Evolutionary conservation across 208 protist species (phyloP), one percentile per base, ranked within the genome.

Genomic region (Angomonas ambiguus): DNA sequence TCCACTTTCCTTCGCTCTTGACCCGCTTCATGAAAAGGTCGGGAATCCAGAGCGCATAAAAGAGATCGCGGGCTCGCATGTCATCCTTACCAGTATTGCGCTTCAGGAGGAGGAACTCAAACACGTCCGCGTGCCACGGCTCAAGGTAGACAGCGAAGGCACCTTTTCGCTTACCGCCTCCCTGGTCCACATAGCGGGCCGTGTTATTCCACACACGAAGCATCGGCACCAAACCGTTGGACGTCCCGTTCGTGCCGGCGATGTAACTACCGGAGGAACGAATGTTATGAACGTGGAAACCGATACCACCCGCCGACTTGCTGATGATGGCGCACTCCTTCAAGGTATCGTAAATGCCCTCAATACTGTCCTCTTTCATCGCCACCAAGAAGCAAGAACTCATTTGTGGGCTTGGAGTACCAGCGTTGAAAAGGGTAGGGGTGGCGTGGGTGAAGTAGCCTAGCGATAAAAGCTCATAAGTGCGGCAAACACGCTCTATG

Each of bases 21-120:
- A 99, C 98, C 57, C 98, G 88, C 82, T 98, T 74, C 98, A 99
- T 99, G 83, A 99, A 99, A 0, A 99, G 74, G 69, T 99, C 98
- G 16, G 97, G 93, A 18, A 99, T 87, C 98, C 98, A 99, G 18
- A 99, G 88, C 27, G 83, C 98, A 74, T 98, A 99, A 82, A 99
- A 99, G 30, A 99, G 88, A 76, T 99, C 98, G 60, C 98, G 89
- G n/a, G 93, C 93, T 30, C 94, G 88, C 57, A 92, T 87, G 56
- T 99, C 98, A 35, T 99, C 98, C 71, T 98, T 98, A 31, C 98
- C 98, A 22, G 88, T 95, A 80, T 99, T 99, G 79, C 98, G 98
- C 80, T 95, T 97, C 25, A 99, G 81, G 42, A 98, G 88, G 13
- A 99, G 63, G 67, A 99, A 99, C 18, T 98, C 95, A 51, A 98